Percentiles rank a stretch among this genome's conserved stretches.
These are phyloP conservation scores for Oldenlandia corymbosa DNA, from an alignment of 257 asterid species.

Conservation along the genomic window DNA sequence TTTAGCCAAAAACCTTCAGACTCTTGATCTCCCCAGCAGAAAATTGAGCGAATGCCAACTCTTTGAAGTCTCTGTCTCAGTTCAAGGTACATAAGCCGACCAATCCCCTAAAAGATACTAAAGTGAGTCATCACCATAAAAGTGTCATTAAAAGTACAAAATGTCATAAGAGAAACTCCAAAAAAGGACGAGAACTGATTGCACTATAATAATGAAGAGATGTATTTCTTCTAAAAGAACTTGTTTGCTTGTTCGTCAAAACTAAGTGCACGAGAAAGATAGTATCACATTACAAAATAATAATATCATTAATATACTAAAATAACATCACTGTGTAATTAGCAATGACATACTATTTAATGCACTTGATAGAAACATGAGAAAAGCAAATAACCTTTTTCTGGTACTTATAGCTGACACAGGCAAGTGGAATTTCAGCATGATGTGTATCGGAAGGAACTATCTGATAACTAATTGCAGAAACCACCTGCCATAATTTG, in stretches of 20 bases:
- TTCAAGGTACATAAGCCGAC: constrained; percentile 56
- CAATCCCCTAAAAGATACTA: constrained; percentile 63
- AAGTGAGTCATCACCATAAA: constrained; percentile 12
- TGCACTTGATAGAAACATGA: constrained; percentile 8
- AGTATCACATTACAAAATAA: not conserved
- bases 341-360: not conserved
- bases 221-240: too few relatives aligned
- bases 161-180: too few relatives aligned
- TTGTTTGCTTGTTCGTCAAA: not conserved
- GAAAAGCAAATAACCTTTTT: constrained; percentile 45
- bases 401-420: constrained; percentile 62
- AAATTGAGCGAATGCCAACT: constrained; percentile 63
- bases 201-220: too few relatives aligned
- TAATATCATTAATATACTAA: not conserved
- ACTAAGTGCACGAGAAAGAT: not conserved
- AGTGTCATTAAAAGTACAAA: constrained; percentile 3
- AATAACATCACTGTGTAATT: not conserved
- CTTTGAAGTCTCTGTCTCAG: constrained; percentile 59
- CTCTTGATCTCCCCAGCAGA: constrained; percentile 89
- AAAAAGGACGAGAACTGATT: too few relatives aligned
- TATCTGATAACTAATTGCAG: constrained; percentile 85
- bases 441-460: constrained; percentile 75
- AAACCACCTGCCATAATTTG: constrained; percentile 48
- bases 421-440: constrained; percentile 96
- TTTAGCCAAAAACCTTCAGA: constrained; percentile 90